Conservation (phyloP, 441 rosid species). For the Eutrema salsugineum region DNA sequence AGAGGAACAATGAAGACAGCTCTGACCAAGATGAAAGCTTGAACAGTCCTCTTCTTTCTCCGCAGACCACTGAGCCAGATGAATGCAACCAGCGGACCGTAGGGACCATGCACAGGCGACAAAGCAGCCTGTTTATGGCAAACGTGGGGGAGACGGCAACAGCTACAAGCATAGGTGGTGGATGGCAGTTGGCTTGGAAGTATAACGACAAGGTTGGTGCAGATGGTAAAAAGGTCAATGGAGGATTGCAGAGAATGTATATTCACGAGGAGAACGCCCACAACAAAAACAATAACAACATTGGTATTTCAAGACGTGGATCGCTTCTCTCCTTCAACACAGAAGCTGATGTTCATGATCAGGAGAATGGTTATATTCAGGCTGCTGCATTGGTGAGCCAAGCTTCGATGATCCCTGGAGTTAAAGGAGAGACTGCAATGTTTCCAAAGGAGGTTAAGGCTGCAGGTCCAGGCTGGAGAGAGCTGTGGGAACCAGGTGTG, state of each 20-base stretch:
- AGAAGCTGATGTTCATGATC: slow-evolving; percentile 46
- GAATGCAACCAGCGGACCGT: slow-evolving; percentile 11
- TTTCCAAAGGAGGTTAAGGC: slow-evolving; percentile 53
- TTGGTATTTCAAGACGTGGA: slow-evolving; percentile 43
- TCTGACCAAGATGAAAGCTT: slow-evolving; percentile 30
- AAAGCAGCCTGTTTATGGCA: slow-evolving; percentile 31
- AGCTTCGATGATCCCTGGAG: slow-evolving; percentile 62
- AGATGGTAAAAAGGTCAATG: slow-evolving; percentile 35
- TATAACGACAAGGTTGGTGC: slow-evolving; percentile 33
- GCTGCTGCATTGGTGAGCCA: slow-evolving; percentile 85
- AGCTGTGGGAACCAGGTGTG: slow-evolving; percentile 74
- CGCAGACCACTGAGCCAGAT: slow-evolving; percentile 27
- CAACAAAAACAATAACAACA: slow-evolving; percentile 15
- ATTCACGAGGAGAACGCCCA: slow-evolving; percentile 36
- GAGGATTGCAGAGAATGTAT: slow-evolving; percentile 42
- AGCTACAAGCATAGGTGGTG: slow-evolving; percentile 49
- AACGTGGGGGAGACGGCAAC: slow-evolving; percentile 31
- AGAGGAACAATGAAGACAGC: slow-evolving; percentile 25
- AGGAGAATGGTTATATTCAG: slow-evolving; percentile 43
- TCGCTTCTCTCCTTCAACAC: slow-evolving; percentile 54
- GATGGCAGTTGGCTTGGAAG: slow-evolving; percentile 55
- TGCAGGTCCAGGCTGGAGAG: slow-evolving; percentile 68
- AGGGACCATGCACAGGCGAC: slow-evolving; percentile 32
- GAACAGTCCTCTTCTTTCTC: slow-evolving; percentile 45
- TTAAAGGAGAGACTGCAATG: slow-evolving; percentile 47